Evolutionary conservation across 768 basidiomycete genomes (phyloP).

Genomic region (Auricularia sp.): DNA sequence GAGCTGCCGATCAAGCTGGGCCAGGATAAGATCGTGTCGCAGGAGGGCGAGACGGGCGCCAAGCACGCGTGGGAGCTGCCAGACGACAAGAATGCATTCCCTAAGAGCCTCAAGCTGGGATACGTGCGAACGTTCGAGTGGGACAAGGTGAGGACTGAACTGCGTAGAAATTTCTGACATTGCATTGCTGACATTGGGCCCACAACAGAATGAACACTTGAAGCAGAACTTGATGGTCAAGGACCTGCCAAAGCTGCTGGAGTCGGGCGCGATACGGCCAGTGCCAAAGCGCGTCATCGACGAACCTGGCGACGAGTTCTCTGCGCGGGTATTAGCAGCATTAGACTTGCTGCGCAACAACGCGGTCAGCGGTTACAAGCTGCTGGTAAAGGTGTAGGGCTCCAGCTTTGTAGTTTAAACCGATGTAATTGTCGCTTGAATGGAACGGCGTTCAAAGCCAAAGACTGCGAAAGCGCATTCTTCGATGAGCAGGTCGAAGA

Average conservation of each 20-base stretch:
- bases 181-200: too few relatives aligned
- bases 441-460: too few relatives aligned
- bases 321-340: conserved; percentile 31
- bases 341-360: conserved; percentile 37
- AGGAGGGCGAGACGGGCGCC: conserved; percentile 17
- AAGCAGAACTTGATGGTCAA: conserved; percentile 35
- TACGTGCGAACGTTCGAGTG: conserved; percentile 30
- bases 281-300: conserved; percentile 31
- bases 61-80: conserved; percentile 18
- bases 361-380: conserved; percentile 41
- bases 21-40: conserved; percentile 22
- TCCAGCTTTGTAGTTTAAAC: too few relatives aligned
- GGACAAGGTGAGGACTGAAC: too few relatives aligned
- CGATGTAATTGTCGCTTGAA: too few relatives aligned
- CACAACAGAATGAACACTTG: conserved; percentile 28
- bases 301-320: conserved; percentile 25
- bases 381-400: conserved; percentile 29
- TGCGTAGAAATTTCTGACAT: too few relatives aligned
- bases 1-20: conserved; percentile 40
- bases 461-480: too few relatives aligned
- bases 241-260: conserved; percentile 34
- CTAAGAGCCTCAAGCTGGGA: conserved; percentile 24
- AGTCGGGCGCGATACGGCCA: conserved; percentile 30
- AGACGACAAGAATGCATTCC: conserved; percentile 28
- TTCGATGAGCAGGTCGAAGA: too few relatives aligned